A percentile compares a stretch with the other conserved stretches of the same genome.
Conservation (phyloP, 2,329 filamentous ascomycete species). For the Bipolaris cookei region DNA sequence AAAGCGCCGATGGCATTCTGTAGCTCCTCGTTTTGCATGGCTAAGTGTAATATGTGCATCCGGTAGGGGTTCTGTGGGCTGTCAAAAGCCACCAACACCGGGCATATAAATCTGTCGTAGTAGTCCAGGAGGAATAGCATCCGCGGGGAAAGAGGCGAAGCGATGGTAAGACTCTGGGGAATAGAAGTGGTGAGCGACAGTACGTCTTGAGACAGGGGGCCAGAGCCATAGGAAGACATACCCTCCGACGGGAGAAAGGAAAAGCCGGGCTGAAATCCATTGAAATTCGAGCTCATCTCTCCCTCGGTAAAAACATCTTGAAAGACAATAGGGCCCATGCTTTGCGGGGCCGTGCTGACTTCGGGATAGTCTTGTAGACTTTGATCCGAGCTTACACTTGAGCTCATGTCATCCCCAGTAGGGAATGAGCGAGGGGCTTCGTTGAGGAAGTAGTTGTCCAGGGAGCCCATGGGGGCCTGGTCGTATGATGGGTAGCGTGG, state of each 20-base stretch:
- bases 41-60: constrained; percentile 79
- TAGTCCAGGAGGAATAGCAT: constrained; percentile 92
- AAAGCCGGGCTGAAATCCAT: constrained; percentile 48
- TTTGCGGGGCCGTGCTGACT: constrained; percentile 44
- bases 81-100: constrained; percentile 90
- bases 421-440: constrained; percentile 47
- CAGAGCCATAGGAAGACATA: constrained; percentile 51
- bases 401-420: constrained; percentile 52
- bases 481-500: constrained; percentile 45
- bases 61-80: constrained; percentile 82
- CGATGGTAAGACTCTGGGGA: constrained; percentile 57
- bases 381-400: constrained; percentile 55
- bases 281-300: constrained; percentile 48
- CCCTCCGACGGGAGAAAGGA: constrained; percentile 51
- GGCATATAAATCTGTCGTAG: constrained; percentile 90
- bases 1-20: constrained; percentile 91
- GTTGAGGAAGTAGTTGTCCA: constrained; percentile 46
- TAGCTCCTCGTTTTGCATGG: constrained; percentile 78
- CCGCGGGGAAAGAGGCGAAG: constrained; percentile 70
- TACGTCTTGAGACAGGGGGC: constrained; percentile 47
- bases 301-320: constrained; percentile 49
- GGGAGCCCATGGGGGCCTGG: constrained; percentile 47
- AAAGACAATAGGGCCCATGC: constrained; percentile 45
- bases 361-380: constrained; percentile 54
- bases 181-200: constrained; percentile 50